These are phyloP conservation scores for Ilex asprella DNA, from an alignment of 257 asterid genomes.

Conservation along the genomic window DNA sequence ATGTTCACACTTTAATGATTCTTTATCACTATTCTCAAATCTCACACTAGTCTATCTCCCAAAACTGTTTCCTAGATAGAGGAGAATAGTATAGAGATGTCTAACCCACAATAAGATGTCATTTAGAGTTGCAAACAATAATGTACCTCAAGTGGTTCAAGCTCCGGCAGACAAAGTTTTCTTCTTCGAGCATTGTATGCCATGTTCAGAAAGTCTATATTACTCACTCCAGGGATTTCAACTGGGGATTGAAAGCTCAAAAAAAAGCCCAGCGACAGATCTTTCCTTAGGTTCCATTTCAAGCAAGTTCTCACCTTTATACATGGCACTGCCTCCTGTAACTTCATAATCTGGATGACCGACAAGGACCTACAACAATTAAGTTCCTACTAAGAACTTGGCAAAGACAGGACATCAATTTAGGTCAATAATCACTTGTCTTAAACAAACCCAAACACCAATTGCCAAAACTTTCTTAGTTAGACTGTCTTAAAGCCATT, in stretches of 20 bases:
- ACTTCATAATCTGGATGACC: constrained; percentile 99
- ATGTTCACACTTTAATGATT: no score
- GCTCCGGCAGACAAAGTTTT: constrained; percentile 80
- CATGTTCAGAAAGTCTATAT: constrained; percentile 91
- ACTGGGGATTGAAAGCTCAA: constrained; percentile 98
- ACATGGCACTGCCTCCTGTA: constrained; percentile 74
- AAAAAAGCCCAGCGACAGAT: constrained; percentile 89
- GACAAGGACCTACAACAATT: constrained; percentile 73
- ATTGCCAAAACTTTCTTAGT: not conserved
- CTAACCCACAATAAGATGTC: no score
- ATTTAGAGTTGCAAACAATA: constrained; percentile 1
- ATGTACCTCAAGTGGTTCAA: constrained; percentile 91
- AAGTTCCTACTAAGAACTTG: constrained; percentile 16
- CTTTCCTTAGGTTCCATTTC: constrained; percentile 97
- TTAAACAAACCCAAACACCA: not conserved
- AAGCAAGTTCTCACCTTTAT: constrained; percentile 80
- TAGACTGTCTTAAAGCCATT: not conserved
- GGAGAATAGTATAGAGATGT: no score
- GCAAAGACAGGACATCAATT: not conserved
- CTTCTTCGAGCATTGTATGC: constrained; percentile 83
- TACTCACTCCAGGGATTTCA: constrained; percentile 95
- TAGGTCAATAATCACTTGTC: not conserved
- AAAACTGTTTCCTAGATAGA: no score
- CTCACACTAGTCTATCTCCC: no score
- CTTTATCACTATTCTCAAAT: no score